These are phyloP conservation scores for Setaria italica DNA, from an alignment of 202 grass and related monocot genomes.

Conservation along the genomic window DNA sequence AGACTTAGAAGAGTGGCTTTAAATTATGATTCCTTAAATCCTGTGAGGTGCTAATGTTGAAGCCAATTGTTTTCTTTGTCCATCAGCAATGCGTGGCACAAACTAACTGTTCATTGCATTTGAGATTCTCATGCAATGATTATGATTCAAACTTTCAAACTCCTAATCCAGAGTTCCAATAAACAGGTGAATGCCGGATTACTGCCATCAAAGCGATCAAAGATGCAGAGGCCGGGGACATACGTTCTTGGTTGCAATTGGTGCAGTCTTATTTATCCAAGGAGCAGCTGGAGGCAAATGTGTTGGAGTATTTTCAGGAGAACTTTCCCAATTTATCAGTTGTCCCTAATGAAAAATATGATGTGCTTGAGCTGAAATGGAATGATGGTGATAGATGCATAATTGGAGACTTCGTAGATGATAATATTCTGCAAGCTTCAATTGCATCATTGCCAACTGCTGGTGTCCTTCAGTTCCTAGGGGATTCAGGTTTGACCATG, in stretches of 20 bases:
- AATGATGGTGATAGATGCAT: constrained; percentile 47
- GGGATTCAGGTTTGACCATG: constrained; percentile 58
- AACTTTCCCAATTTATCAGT: constrained; percentile 66
- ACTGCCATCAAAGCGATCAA: constrained; percentile 64
- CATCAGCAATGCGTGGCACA: neutral
- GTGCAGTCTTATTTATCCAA: constrained; percentile 53
- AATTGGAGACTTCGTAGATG: constrained; percentile 44
- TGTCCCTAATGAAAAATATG: constrained; percentile 53
- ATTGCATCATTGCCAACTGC: constrained; percentile 53
- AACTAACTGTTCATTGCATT: neutral
- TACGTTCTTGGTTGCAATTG: constrained; percentile 59
- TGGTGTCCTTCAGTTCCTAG: constrained; percentile 61
- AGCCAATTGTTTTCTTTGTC: constrained; percentile 2
- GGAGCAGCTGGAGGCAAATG: constrained; percentile 64
- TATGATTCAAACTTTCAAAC: neutral
- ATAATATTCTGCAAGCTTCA: constrained; percentile 52
- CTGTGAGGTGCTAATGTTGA: neutral
- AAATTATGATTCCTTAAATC: neutral
- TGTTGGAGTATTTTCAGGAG: constrained; percentile 75
- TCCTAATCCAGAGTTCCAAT: constrained; percentile 34
- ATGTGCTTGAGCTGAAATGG: constrained; percentile 70
- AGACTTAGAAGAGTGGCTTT: neutral
- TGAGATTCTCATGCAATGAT: neutral
- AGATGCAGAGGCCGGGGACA: constrained; percentile 57
- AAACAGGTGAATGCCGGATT: constrained; percentile 60